These are phyloP conservation scores for Fusarium pseudonygamai DNA, from an alignment of 2,329 filamentous ascomycete species.

Conservation along the genomic window DNA sequence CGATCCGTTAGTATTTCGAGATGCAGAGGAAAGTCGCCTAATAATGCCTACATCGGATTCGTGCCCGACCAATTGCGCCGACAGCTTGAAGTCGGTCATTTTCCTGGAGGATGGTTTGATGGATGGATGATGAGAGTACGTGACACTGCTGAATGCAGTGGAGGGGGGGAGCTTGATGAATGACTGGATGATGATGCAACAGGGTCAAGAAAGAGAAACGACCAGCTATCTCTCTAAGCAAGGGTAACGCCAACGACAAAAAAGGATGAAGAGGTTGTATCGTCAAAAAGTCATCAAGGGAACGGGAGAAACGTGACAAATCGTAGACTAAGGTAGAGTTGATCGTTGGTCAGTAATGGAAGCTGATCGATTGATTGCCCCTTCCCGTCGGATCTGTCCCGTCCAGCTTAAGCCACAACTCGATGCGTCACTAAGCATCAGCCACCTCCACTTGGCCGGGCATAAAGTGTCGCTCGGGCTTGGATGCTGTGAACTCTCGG, in stretches of 20 bases:
- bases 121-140: slow-evolving; percentile 55
- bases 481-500: background rate
- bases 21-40: background rate
- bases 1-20: slow-evolving; percentile 19
- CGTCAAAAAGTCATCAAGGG: slow-evolving; percentile 3
- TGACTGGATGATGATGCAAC: slow-evolving; percentile 1
- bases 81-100: slow-evolving; percentile 89
- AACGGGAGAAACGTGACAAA: slow-evolving; percentile 19
- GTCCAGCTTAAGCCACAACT: slow-evolving; percentile 39
- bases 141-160: slow-evolving; percentile 19
- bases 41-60: slow-evolving; percentile 82
- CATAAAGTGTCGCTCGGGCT: background rate
- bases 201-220: slow-evolving; percentile 18
- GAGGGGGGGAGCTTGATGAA: slow-evolving; percentile 21
- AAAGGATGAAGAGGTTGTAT: background rate
- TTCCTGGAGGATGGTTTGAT: background rate
- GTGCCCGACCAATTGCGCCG: slow-evolving; percentile 87
- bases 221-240: slow-evolving; percentile 21
- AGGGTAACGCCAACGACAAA: slow-evolving; percentile 7
- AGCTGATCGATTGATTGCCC: slow-evolving; percentile 39
- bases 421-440: slow-evolving; percentile 37
- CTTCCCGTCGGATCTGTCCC: background rate
- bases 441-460: slow-evolving; percentile 37
- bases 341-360: slow-evolving; percentile 42
- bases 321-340: background rate